phyloP scores from a whole-genome alignment of 2,329 filamentous ascomycete species.

The Neofusicoccum cordaticola region DNA sequence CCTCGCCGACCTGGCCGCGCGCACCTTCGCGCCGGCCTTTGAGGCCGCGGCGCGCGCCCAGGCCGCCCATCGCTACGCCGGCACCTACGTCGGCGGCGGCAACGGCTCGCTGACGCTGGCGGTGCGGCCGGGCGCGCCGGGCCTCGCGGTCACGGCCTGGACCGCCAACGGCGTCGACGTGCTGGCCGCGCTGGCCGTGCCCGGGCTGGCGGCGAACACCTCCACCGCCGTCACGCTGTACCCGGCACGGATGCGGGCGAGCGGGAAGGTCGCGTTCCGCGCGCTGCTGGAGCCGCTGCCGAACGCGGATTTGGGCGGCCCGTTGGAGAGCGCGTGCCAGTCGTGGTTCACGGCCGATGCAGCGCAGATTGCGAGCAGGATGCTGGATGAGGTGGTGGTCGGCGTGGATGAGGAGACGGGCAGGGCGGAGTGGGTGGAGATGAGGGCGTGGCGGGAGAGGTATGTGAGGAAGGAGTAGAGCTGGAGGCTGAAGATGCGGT shows the following conservation, averaged over 20 bases:
- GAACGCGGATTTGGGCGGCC: background rate
- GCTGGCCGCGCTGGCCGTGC: constrained; percentile 8
- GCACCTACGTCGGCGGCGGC: background rate
- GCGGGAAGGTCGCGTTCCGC: background rate
- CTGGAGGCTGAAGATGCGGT: no score
- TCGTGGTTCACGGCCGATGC: background rate
- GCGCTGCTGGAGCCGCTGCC: background rate
- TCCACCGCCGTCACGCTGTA: background rate
- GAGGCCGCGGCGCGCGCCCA: constrained; percentile 22
- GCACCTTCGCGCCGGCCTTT: constrained; percentile 20
- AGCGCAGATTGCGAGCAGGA: background rate
- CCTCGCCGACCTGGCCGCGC: background rate
- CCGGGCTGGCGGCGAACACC: background rate
- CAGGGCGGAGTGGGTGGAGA: background rate
- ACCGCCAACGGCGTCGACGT: constrained; percentile 24
- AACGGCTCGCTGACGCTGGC: constrained; percentile 16
- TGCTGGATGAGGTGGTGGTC: constrained; percentile 1
- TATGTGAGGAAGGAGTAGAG: background rate
- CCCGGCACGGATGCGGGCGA: background rate
- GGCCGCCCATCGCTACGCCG: constrained; percentile 20
- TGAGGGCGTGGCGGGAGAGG: constrained; percentile 5
- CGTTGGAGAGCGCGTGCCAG: background rate
- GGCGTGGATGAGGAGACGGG: background rate
- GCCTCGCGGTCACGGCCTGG: constrained; percentile 21
- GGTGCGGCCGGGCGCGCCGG: constrained; percentile 19